These are phyloP conservation scores for Penicillium soppii DNA, from an alignment of 495 filamentous ascomycete species.

Conservation along the genomic window DNA sequence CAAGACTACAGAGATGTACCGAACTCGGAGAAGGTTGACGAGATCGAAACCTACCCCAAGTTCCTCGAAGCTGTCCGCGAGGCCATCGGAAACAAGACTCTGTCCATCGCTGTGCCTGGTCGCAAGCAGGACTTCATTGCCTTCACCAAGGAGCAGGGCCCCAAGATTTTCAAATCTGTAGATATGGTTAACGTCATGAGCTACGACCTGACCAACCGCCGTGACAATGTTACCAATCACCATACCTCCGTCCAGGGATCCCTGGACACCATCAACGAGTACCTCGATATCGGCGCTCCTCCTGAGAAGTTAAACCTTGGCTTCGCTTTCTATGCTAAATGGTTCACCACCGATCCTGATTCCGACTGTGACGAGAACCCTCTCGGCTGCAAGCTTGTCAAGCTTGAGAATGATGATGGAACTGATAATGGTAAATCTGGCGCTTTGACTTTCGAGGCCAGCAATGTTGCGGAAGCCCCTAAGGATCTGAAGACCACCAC, in stretches of 20 bases:
- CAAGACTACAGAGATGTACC: constrained; percentile 69
- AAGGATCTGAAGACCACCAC: constrained; percentile 47
- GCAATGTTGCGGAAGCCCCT: constrained; percentile 47
- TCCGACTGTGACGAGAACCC: constrained; percentile 44
- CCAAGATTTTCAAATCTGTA: constrained; percentile 60
- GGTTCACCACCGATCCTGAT: constrained; percentile 60
- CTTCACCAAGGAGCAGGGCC: constrained; percentile 62
- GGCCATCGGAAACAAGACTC: constrained; percentile 60
- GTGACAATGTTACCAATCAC: constrained; percentile 66
- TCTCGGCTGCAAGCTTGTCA: constrained; percentile 60
- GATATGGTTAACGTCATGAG: constrained; percentile 81
- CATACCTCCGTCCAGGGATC: constrained; percentile 60
- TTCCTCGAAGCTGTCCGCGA: constrained; percentile 60
- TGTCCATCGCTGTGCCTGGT: constrained; percentile 72
- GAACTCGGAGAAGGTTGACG: constrained; percentile 58
- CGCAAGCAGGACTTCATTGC: constrained; percentile 70
- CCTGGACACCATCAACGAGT: constrained; percentile 56
- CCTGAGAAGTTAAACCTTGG: constrained; percentile 66
- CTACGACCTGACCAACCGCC: constrained; percentile 77
- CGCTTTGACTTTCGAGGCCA: constrained; percentile 54
- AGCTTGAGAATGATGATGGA: constrained; percentile 65
- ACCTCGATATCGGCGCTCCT: constrained; percentile 56
- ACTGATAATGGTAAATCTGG: constrained; percentile 62
- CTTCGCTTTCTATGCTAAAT: constrained; percentile 74
- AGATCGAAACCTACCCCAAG: constrained; percentile 64